phyloP scores from a whole-genome alignment of 1,284 basidiomycete species.

The Pseudozyma pruni region DNA sequence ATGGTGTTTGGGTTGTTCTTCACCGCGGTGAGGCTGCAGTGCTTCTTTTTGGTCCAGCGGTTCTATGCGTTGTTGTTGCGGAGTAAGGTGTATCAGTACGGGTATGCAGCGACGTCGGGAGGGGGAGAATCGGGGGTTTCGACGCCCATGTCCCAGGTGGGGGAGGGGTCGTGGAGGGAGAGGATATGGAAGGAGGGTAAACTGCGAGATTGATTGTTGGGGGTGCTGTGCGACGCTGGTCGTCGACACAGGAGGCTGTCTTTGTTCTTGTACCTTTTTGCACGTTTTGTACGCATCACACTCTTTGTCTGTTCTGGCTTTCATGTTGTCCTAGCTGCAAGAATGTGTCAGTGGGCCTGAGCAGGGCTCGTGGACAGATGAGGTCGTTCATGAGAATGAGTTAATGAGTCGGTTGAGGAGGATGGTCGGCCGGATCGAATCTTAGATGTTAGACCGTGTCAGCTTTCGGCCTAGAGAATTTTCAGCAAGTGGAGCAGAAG shows the following conservation, averaged over 20 bases:
- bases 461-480: neutral
- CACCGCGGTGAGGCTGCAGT: slow-evolving; percentile 42
- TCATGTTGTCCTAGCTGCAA: too few species aligned
- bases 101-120: slow-evolving; percentile 12
- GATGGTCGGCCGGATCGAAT: neutral
- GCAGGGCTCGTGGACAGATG: too few species aligned
- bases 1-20: slow-evolving; percentile 43
- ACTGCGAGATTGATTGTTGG: slow-evolving; percentile 29
- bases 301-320: neutral
- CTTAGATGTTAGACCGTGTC: neutral
- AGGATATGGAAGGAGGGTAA: slow-evolving; percentile 34
- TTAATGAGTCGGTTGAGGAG: neutral
- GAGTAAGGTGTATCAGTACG: slow-evolving; percentile 33
- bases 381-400: neutral
- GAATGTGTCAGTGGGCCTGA: too few species aligned
- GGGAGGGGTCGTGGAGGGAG: slow-evolving; percentile 7
- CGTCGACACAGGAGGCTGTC: too few species aligned
- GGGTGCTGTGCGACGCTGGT: slow-evolving; percentile 11
- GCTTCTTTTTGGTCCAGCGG: slow-evolving; percentile 45
- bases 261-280: slow-evolving; percentile 4
- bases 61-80: slow-evolving; percentile 30
- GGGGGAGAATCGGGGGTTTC: slow-evolving; percentile 13
- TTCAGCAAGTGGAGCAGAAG: slow-evolving; percentile 9
- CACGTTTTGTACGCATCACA: neutral
- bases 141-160: slow-evolving; percentile 22